These are phyloP conservation scores for Syzygium aqueum DNA, from an alignment of 345 rosid species.

Conservation along the genomic window DNA sequence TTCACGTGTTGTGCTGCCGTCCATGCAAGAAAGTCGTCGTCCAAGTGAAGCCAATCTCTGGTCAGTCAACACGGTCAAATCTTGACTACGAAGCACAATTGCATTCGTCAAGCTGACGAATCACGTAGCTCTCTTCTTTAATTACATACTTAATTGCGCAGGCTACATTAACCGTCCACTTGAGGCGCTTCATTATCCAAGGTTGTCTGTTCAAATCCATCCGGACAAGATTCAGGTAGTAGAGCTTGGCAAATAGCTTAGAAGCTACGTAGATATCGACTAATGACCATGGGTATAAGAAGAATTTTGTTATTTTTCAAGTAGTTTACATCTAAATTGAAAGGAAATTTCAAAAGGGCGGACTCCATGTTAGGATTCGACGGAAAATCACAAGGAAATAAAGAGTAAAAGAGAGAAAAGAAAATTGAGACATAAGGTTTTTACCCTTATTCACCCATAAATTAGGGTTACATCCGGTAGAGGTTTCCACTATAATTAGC, in stretches of 20 bases:
- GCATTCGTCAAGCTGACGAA: not conserved
- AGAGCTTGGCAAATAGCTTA: not conserved
- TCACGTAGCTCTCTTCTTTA: not conserved
- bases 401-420: no score
- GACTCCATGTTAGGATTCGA: no score
- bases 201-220: not conserved
- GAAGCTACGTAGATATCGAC: not conserved
- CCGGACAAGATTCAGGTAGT: not conserved
- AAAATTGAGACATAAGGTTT: no score
- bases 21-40: not conserved
- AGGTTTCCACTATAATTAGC: no score
- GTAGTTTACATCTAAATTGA: not conserved
- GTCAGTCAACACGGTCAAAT: not conserved
- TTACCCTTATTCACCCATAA: no score
- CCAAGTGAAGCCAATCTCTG: not conserved
- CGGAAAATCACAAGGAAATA: no score
- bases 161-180: not conserved
- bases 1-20: not conserved
- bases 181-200: not conserved
- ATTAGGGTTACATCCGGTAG: no score
- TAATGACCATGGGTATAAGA: not conserved
- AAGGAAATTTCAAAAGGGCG: not conserved
- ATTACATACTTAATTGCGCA: not conserved
- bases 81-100: not conserved
- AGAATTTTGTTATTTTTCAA: not conserved